These are phyloP conservation scores for Eucommia ulmoides DNA, from an alignment of 257 asterid species.

Conservation along the genomic window DNA sequence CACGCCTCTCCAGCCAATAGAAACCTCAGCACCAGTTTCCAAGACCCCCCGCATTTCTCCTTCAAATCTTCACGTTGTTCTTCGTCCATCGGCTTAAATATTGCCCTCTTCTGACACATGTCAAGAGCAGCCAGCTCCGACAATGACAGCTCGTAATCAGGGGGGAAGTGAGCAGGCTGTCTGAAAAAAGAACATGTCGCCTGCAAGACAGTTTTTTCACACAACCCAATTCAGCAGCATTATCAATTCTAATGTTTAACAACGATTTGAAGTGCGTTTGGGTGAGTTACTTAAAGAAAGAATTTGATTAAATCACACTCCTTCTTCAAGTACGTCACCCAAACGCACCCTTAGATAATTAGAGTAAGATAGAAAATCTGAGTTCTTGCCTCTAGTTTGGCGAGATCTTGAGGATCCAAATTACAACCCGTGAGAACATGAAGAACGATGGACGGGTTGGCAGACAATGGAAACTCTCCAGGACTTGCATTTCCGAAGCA, in stretches of 20 bases:
- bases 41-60: constrained; percentile 79
- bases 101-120: constrained; percentile 89
- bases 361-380: constrained; percentile 4
- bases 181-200: constrained; percentile 88
- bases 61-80: constrained; percentile 51
- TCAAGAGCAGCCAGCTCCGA: constrained; percentile 98
- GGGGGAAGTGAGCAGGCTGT: constrained; percentile 80
- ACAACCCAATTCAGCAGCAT: constrained; percentile 53
- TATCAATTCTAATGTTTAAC: constrained; percentile 35
- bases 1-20: constrained; percentile 90
- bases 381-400: constrained; percentile 88
- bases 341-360: too few relatives aligned
- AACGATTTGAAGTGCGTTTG: too few relatives aligned
- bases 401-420: constrained; percentile 88
- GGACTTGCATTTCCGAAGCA: constrained; percentile 75
- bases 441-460: constrained; percentile 87
- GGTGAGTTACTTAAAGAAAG: too few relatives aligned
- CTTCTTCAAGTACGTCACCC: too few relatives aligned
- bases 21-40: constrained; percentile 90
- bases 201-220: constrained; percentile 49
- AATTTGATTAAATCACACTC: too few relatives aligned
- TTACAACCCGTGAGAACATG: constrained; percentile 85
- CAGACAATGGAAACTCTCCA: constrained; percentile 94
- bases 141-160: constrained; percentile 71
- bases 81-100: constrained; percentile 72